These are phyloP conservation scores for Lachancea lanzarotensis DNA, from an alignment of 805 yeast genomes.

Conservation along the genomic window DNA sequence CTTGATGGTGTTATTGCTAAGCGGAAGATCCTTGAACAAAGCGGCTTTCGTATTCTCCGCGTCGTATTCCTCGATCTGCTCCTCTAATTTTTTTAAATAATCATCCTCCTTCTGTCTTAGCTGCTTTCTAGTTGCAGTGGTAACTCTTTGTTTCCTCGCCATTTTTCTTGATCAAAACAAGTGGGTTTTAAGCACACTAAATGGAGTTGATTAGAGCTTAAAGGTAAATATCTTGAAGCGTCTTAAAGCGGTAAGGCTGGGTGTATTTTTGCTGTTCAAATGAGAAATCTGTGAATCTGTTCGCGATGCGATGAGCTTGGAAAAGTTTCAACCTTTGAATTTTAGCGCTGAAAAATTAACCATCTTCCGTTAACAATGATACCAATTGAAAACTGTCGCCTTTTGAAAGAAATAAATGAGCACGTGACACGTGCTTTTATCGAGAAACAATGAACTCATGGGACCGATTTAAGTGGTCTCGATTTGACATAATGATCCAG, in stretches of 20 bases:
- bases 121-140: constrained; percentile 35
- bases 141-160: constrained; percentile 35
- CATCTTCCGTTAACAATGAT: not conserved
- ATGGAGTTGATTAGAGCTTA: too few species aligned
- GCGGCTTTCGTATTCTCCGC: constrained; percentile 34
- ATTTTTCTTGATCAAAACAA: constrained; percentile 14
- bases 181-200: not conserved
- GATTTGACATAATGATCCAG: too few species aligned
- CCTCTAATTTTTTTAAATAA: constrained; percentile 39
- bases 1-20: constrained; percentile 52
- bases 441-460: too few species aligned
- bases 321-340: constrained; percentile 6
- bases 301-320: constrained; percentile 15
- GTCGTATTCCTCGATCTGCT: constrained; percentile 50
- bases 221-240: too few species aligned
- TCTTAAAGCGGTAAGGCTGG: too few species aligned
- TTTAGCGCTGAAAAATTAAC: not conserved
- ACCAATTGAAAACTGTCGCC: too few species aligned
- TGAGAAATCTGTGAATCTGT: not conserved
- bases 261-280: not conserved
- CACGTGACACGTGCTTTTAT: too few species aligned
- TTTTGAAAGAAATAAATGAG: too few species aligned
- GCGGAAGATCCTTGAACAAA: constrained; percentile 73
- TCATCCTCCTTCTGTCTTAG: constrained; percentile 34
- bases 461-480: too few species aligned